Conservation (phyloP, 805 yeast genomes). For the Candida lessepsii region DNA sequence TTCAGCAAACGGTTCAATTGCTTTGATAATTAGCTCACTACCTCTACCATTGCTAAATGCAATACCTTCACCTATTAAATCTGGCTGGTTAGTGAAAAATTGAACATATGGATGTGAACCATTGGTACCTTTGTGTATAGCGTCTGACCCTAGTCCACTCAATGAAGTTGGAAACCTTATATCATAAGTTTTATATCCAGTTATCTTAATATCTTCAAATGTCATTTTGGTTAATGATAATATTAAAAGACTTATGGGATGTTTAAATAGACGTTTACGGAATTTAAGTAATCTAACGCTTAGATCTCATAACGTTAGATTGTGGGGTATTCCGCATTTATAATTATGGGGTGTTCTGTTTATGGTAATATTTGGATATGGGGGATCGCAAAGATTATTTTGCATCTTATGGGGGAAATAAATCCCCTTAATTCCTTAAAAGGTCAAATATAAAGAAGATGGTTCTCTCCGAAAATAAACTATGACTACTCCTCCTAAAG, state of each 20-base stretch:
- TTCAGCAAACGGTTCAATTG: conserved; percentile 37
- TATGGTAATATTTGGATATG: background rate
- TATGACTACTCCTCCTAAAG: conserved; percentile 17
- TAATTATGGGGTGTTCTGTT: too few species aligned
- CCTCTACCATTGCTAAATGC: conserved; percentile 27
- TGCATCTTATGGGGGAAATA: too few species aligned
- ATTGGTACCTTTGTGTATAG: conserved; percentile 40
- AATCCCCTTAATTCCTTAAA: too few species aligned
- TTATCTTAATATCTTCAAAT: conserved; percentile 19
- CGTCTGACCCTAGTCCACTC: conserved; percentile 42
- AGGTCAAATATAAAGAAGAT: too few species aligned
- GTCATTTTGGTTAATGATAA: background rate
- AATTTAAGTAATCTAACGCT: too few species aligned
- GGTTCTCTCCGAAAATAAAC: background rate
- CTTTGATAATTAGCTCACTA: conserved; percentile 18
- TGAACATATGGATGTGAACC: conserved; percentile 40
- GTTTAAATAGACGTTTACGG: too few species aligned
- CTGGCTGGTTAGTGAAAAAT: conserved; percentile 23
- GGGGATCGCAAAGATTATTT: too few species aligned
- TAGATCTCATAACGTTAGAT: too few species aligned
- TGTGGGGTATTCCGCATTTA: background rate
- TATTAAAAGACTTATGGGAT: background rate
- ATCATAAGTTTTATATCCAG: conserved; percentile 29
- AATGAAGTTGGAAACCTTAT: conserved; percentile 39
- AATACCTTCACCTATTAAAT: conserved; percentile 39